Percentiles rank a stretch among this genome's conserved stretches.
Conservation (phyloP, 257 asterid species). For the Solanum virginianum region DNA sequence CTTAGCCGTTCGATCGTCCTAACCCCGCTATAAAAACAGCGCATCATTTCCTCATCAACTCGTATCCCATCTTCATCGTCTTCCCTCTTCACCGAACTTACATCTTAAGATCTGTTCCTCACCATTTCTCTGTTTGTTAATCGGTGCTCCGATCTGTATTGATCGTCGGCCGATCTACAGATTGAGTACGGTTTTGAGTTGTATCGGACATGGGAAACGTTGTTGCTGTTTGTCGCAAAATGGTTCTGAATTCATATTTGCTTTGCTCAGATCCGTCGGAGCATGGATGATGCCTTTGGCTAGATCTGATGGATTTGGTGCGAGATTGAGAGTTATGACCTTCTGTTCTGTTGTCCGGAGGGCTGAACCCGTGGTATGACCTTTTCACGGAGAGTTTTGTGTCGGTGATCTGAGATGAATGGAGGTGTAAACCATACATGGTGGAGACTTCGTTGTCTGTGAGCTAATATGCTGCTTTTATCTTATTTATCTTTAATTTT, state of each 20-base stretch:
- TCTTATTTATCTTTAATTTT: background rate
- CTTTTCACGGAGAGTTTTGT: background rate
- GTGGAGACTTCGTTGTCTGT: background rate
- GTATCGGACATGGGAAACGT: background rate
- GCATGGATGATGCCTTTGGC: background rate
- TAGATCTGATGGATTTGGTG: background rate
- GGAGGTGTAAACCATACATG: background rate
- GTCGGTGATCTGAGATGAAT: background rate
- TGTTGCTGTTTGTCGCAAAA: background rate
- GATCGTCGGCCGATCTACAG: constrained; percentile 15
- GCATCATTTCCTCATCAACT: background rate
- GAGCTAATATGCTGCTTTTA: background rate
- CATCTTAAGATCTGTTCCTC: background rate
- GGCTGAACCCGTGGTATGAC: no score
- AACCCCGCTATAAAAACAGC: constrained; percentile 1
- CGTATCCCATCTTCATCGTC: background rate
- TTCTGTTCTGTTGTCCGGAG: background rate
- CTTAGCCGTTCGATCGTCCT: constrained; percentile 20
- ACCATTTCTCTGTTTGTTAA: background rate
- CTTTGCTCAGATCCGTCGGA: background rate
- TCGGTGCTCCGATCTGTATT: background rate
- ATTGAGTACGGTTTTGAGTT: constrained; percentile 4
- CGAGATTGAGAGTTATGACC: background rate
- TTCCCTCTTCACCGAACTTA: background rate
- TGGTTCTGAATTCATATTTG: background rate